These are phyloP conservation scores for Trichosanthes truncata DNA, from an alignment of 306 rosid genomes.

Conservation along the genomic window DNA sequence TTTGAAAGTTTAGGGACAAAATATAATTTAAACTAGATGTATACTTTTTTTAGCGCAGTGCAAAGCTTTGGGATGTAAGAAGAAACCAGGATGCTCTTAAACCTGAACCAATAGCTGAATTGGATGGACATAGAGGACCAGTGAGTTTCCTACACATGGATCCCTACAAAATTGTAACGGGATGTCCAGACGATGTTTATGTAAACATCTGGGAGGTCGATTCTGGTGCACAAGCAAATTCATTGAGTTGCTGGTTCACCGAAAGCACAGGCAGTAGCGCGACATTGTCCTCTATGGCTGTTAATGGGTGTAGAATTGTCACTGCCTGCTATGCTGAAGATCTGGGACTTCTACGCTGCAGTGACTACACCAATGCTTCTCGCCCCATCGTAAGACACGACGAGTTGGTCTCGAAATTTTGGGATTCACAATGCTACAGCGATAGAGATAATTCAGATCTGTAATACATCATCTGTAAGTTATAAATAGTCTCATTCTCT, in stretches of 20 bases:
- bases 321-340: constrained; percentile 25
- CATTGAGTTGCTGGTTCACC: constrained; percentile 21
- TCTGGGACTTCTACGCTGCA: constrained; percentile 17
- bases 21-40: too few species aligned
- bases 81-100: constrained; percentile 34
- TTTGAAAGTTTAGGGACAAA: background rate
- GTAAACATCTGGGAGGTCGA: constrained; percentile 55
- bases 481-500: background rate
- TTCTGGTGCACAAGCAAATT: constrained; percentile 39
- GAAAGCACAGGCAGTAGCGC: background rate
- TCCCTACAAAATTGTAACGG: constrained; percentile 62
- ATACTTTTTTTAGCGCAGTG: constrained; percentile 31
- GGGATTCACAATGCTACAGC: constrained; percentile 31
- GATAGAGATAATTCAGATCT: constrained; percentile 4
- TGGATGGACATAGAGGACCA: constrained; percentile 53
- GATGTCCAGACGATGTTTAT: constrained; percentile 21
- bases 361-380: constrained; percentile 44
- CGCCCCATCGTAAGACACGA: constrained; percentile 17
- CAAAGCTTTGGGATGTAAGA: constrained; percentile 77
- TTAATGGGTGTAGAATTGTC: constrained; percentile 39
- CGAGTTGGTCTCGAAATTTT: constrained; percentile 41
- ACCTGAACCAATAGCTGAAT: constrained; percentile 43
- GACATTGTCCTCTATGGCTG: constrained; percentile 50
- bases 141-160: constrained; percentile 56
- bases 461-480: background rate